A percentile compares a stretch with the other conserved stretches of the same genome.
These are phyloP conservation scores for Epichloe amarillans DNA, from an alignment of 2,329 filamentous ascomycete genomes.

Conservation along the genomic window DNA sequence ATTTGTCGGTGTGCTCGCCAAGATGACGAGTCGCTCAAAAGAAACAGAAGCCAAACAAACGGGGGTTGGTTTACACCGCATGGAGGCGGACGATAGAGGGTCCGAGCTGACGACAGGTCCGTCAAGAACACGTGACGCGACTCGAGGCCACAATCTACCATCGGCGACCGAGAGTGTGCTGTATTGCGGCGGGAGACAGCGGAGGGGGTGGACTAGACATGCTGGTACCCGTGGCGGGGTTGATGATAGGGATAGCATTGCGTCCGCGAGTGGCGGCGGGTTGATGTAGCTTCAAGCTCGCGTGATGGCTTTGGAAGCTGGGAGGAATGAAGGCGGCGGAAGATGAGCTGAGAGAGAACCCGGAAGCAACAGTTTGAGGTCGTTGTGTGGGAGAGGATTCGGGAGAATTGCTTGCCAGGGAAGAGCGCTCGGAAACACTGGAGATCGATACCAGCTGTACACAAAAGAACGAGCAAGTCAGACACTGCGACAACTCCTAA, in stretches of 20 bases:
- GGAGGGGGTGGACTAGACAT: constrained; percentile 79
- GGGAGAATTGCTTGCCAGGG: constrained; percentile 91
- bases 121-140: constrained; percentile 19
- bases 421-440: constrained; percentile 87
- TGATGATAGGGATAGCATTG: constrained; percentile 96
- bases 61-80: constrained; percentile 22
- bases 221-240: constrained; percentile 78
- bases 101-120: constrained; percentile 18
- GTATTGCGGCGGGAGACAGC: constrained; percentile 49
- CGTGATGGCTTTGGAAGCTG: constrained; percentile 50
- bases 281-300: constrained; percentile 74
- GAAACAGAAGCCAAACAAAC: constrained; percentile 8
- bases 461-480: constrained; percentile 20
- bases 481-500: constrained; percentile 3
- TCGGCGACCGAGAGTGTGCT: constrained; percentile 37
- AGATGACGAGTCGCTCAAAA: constrained; percentile 30
- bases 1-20: constrained; percentile 32
- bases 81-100: constrained; percentile 21
- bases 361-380: constrained; percentile 62
- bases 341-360: constrained; percentile 58
- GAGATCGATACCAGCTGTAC: constrained; percentile 78
- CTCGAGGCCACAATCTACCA: constrained; percentile 31
- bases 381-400: constrained; percentile 85
- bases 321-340: constrained; percentile 55
- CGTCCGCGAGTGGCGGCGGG: constrained; percentile 76